Conservation (phyloP, 805 yeast species). For the Scheffersomyces ergatensis region DNA sequence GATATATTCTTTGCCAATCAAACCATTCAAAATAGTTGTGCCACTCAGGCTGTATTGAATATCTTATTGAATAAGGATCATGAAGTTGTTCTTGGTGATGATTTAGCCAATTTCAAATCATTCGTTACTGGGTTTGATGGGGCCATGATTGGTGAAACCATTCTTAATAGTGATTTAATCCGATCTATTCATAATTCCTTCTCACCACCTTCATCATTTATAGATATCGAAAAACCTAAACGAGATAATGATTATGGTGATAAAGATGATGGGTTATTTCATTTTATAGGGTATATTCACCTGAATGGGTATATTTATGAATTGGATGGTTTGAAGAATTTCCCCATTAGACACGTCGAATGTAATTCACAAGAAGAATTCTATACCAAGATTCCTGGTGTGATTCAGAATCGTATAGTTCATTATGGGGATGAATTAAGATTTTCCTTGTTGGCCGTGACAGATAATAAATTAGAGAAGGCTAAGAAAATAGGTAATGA, state of each 20-base stretch:
- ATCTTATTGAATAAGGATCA: constrained; percentile 39
- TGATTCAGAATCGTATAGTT: constrained; percentile 46
- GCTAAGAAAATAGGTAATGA: constrained; percentile 38
- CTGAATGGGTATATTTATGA: constrained; percentile 50
- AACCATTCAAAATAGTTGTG: constrained; percentile 67
- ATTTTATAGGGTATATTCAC: constrained; percentile 55
- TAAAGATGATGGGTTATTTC: constrained; percentile 54
- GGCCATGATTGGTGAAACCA: constrained; percentile 57
- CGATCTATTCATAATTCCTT: constrained; percentile 61
- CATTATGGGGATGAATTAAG: constrained; percentile 51
- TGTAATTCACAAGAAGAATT: constrained; percentile 42
- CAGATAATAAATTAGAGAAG: constrained; percentile 46
- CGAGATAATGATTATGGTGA: constrained; percentile 19
- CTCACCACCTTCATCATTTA: constrained; percentile 50
- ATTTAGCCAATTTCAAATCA: constrained; percentile 43
- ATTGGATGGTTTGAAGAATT: constrained; percentile 58
- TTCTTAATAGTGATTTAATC: constrained; percentile 57
- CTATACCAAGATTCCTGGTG: constrained; percentile 38
- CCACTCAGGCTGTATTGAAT: constrained; percentile 68
- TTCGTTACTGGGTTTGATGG: constrained; percentile 56
- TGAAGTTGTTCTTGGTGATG: constrained; percentile 46
- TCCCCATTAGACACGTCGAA: constrained; percentile 50
- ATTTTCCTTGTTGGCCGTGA: constrained; percentile 54
- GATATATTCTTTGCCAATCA: constrained; percentile 61
- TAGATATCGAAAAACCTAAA: constrained; percentile 36